phyloP scores from a whole-genome alignment of 1,284 basidiomycete species.

The Wolfiporia cocos region DNA sequence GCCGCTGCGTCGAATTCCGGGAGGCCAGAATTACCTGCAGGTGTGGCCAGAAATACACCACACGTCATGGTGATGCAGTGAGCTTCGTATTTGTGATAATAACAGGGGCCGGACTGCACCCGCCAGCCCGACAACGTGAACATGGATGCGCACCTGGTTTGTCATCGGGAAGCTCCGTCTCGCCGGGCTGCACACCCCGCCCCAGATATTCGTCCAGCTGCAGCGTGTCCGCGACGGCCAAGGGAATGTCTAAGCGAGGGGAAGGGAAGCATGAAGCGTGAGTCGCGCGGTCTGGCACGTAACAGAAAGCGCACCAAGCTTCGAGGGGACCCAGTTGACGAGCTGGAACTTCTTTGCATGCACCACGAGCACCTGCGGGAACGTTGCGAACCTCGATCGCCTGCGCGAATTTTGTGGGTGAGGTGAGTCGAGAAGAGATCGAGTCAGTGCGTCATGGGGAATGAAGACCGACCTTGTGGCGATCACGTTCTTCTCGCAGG shows the following conservation, averaged over 20 bases:
- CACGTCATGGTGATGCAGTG: too few species aligned
- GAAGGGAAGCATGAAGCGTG: neutral
- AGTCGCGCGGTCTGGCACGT: neutral
- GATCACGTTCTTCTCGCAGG: constrained; percentile 55
- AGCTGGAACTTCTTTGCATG: constrained; percentile 96
- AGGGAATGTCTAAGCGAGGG: constrained; percentile 67
- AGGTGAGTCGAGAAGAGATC: neutral
- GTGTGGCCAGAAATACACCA: too few species aligned
- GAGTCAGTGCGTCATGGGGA: neutral
- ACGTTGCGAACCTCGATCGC: constrained; percentile 74
- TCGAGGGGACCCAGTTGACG: constrained; percentile 95
- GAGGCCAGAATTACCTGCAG: constrained; percentile 29
- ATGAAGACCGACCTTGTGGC: constrained; percentile 51
- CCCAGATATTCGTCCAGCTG: constrained; percentile 70
- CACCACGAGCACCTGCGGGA: constrained; percentile 85
- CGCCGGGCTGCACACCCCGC: constrained; percentile 67
- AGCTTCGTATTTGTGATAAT: too few species aligned
- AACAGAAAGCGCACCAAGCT: constrained; percentile 58
- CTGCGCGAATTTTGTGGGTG: constrained; percentile 29
- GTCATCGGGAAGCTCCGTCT: constrained; percentile 68
- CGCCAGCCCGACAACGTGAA: neutral
- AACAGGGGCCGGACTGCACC: too few species aligned
- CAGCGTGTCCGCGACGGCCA: constrained; percentile 69
- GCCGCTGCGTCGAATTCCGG: constrained; percentile 72
- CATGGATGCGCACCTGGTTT: constrained; percentile 27